Conservation (phyloP, 768 basidiomycete species). For the Pleurotus citrinopileatus region DNA sequence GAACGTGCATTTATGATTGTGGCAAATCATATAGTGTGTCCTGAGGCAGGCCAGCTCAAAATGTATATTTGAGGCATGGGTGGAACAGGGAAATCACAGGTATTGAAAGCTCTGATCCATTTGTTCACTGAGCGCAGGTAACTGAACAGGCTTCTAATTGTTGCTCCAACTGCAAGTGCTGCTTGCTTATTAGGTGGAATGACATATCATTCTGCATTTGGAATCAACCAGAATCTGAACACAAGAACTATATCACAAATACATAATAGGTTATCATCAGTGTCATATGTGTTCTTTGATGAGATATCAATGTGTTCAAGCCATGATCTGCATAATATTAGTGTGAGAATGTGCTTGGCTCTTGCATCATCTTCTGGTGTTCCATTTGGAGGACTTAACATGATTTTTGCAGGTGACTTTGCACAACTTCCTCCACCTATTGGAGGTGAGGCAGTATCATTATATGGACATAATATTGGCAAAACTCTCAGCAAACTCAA, state of each 20-base stretch:
- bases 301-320: conserved; percentile 40
- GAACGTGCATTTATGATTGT: conserved; percentile 28
- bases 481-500: not conserved
- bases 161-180: conserved; percentile 25
- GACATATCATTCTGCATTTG: conserved; percentile 22
- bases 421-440: conserved; percentile 27
- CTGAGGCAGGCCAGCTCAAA: conserved; percentile 18
- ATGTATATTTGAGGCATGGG: conserved; percentile 33
- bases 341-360: conserved; percentile 20
- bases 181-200: conserved; percentile 21
- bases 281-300: conserved; percentile 37
- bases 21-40: conserved; percentile 20
- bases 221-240: not conserved
- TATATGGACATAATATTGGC: conserved; percentile 15
- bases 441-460: conserved; percentile 16
- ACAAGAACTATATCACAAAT: not conserved
- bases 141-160: conserved; percentile 21
- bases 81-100: conserved; percentile 31
- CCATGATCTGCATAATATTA: conserved; percentile 26
- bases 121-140: conserved; percentile 23
- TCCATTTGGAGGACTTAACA: conserved; percentile 28
- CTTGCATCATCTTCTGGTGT: conserved; percentile 12
- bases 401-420: conserved; percentile 34
- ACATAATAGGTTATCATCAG: conserved; percentile 16
- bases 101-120: conserved; percentile 23